phyloP scores from a whole-genome alignment of 257 asterid species.

The Ballota nigra region DNA sequence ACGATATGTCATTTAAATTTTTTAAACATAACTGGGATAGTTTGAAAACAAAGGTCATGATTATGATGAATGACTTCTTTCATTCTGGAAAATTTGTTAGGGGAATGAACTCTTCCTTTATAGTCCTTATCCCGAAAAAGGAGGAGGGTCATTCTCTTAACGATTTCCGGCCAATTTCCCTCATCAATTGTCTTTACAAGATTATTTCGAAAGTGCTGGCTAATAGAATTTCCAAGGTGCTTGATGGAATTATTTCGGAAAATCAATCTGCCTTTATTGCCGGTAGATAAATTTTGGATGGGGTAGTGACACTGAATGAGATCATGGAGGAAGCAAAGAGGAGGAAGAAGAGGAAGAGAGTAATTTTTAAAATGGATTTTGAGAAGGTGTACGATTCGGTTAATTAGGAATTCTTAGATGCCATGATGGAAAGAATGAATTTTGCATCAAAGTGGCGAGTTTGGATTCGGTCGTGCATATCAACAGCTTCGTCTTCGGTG shows the following conservation, averaged over 20 bases:
- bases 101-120: neutral
- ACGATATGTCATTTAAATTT: neutral
- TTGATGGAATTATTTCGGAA: neutral
- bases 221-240: neutral
- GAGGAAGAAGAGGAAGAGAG: no score
- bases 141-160: no score
- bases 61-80: neutral
- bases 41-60: neutral
- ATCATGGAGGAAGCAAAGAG: neutral
- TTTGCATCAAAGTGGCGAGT: no score
- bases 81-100: neutral
- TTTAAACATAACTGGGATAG: neutral
- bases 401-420: no score
- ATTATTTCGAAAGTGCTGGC: neutral
- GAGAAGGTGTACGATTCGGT: no score
- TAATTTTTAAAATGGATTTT: no score
- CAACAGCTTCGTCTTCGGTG: no score
- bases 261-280: neutral
- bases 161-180: neutral
- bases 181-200: neutral
- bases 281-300: neutral
- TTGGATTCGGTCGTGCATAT: no score
- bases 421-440: no score
- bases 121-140: no score
- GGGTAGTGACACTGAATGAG: neutral